Evolutionary conservation across 495 filamentous ascomycete genomes (phyloP), one percentile per base, ranked within the genome.

Genomic region (Penicillium argentinense): DNA sequence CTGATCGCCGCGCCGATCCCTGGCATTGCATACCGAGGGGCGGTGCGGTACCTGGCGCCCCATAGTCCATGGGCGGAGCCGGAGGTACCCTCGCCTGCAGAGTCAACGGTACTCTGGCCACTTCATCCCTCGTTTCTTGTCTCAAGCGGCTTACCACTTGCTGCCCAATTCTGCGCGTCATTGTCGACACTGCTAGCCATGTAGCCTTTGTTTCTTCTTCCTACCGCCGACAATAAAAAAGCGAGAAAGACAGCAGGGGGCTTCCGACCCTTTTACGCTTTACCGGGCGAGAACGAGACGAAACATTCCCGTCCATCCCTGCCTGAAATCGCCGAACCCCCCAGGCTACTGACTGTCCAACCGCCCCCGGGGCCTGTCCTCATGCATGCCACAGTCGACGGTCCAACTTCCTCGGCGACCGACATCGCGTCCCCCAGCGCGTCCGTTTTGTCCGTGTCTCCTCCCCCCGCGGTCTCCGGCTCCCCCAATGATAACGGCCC

Each of bases 311-410:
- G 33, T 32, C 45, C 59, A 63, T 61, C 57, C 60, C 60, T 63
- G 45, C 54, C 56, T 47, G 29, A 54, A 52, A 21, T 30, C 29
- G 38, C 22, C 17, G 14, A 36, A 16, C 17, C 17, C 21, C 27
- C 47, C 34, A 28, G 37, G 43, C 47, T 43, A 42, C 44, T 46
- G 33, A 30, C 45, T 52, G 49, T 36, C 42, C 30, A 48, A 44
- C n/a, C 28, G 33, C 47, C 57, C 51, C 51, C 45, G 51, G 53
- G 56, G 37, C 50, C 51, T 56, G 51, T 58, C 63, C 57, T 63
- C 59, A 75, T 73, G 69, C 72, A 65, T 65, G 68, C 70, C 59
- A 64, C 68, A 56, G 62, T 59, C 55, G 52, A 64, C 57, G 55
- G 49, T 44, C 63, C 62, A 56, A 52, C 60, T 54, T 40, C 60